A percentile compares a stretch with the other conserved stretches of the same genome.
phyloP scores from a whole-genome alignment of 768 basidiomycete species.

The Mycena galericulata region DNA sequence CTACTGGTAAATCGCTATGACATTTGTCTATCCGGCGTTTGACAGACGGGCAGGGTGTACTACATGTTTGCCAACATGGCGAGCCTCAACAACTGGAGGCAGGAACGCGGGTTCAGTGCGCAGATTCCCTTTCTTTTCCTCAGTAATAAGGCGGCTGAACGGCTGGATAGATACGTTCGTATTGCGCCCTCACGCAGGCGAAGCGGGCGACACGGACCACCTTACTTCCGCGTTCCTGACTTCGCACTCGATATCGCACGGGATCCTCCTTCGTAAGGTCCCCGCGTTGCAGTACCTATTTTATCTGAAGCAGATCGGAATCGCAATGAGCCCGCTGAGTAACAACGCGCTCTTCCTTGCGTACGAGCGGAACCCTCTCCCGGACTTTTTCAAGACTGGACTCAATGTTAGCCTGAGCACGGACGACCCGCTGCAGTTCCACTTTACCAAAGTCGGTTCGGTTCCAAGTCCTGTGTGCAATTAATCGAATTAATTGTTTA shows the following conservation, averaged over 20 bases:
- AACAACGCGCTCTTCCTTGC: constrained; percentile 98
- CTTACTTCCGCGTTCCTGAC: constrained; percentile 96
- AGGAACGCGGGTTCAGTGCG: constrained; percentile 90
- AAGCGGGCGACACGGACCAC: constrained; percentile 98
- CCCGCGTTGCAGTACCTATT: constrained; percentile 97
- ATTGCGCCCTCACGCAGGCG: constrained; percentile 95
- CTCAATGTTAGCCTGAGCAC: constrained; percentile 97
- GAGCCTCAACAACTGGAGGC: constrained; percentile 94
- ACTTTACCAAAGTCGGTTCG: constrained; percentile 89
- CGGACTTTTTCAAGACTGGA: constrained; percentile 96
- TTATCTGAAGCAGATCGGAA: constrained; percentile 97
- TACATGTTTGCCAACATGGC: constrained; percentile 98
- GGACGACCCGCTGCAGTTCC: constrained; percentile 96
- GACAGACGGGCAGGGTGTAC: constrained; percentile 76
- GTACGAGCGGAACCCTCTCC: constrained; percentile 96
- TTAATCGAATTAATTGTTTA: constrained; percentile 43
- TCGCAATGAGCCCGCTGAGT: constrained; percentile 98
- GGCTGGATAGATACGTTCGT: constrained; percentile 87
- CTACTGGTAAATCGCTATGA: constrained; percentile 77
- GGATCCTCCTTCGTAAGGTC: constrained; percentile 97
- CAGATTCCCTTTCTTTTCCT: background rate
- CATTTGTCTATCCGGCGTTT: background rate
- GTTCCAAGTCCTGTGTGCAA: background rate
- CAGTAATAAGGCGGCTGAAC: constrained; percentile 21
- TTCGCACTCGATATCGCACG: constrained; percentile 98